Evolutionary conservation across 2,329 filamentous ascomycete species (phyloP).

Genomic region (Neonectria hederae): DNA sequence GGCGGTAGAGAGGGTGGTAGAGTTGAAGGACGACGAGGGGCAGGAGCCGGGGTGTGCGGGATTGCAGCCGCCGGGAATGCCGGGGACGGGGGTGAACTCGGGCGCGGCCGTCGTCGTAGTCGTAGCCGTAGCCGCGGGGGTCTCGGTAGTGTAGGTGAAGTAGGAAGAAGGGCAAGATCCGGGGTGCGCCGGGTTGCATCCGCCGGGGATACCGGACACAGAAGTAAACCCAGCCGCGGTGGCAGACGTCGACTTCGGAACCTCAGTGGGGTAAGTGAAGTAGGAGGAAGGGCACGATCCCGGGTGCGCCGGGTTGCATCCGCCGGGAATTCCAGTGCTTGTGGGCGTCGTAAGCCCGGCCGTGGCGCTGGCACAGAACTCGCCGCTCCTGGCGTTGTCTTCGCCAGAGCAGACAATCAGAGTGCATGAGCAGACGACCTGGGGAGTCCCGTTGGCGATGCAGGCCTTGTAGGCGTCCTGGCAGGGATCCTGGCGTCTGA

Average conservation of each 20-base stretch:
- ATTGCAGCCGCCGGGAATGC: too few relatives aligned
- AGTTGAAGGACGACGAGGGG: neutral
- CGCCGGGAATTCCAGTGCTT: constrained; percentile 1
- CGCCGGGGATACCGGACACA: constrained; percentile 3
- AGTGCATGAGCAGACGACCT: constrained; percentile 24
- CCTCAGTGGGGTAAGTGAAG: constrained; percentile 9
- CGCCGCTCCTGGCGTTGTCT: constrained; percentile 24
- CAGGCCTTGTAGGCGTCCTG: constrained; percentile 25
- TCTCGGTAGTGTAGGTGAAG: constrained; percentile 10
- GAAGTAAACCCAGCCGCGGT: constrained; percentile 8
- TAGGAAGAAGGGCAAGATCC: constrained; percentile 23
- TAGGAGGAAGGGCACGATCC: constrained; percentile 19
- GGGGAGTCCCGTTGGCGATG: constrained; percentile 15
- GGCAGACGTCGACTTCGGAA: neutral
- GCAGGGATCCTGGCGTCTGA: constrained; percentile 14
- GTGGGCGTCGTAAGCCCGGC: constrained; percentile 13
- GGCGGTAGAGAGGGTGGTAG: neutral
- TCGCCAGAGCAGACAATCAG: constrained; percentile 19
- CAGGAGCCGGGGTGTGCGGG: neutral
- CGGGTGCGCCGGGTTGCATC: constrained; percentile 9
- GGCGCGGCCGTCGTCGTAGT: too few relatives aligned
- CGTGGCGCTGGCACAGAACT: constrained; percentile 23
- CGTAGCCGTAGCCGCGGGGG: neutral
- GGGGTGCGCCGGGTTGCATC: constrained; percentile 14
- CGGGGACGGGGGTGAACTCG: too few relatives aligned